phyloP scores from a whole-genome alignment of 805 yeast genomes.

The Sungouiella blattae region DNA sequence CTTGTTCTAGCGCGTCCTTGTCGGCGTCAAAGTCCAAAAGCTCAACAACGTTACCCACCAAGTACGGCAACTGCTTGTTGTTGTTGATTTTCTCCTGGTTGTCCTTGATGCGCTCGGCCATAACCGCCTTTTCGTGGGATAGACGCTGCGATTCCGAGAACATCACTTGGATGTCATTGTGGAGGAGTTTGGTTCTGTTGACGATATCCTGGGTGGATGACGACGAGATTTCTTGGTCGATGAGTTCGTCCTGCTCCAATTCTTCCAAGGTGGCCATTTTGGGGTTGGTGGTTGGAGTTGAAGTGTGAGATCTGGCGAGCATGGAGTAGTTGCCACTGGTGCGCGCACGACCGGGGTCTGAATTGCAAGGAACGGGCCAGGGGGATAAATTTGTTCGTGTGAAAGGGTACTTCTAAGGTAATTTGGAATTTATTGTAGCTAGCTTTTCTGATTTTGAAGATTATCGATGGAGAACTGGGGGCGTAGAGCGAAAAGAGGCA shows the following conservation, averaged over 20 bases:
- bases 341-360: conserved; percentile 3
- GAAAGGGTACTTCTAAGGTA: too few species aligned
- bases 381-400: too few species aligned
- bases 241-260: conserved; percentile 60
- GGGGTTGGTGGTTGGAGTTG: background rate
- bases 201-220: conserved; percentile 78
- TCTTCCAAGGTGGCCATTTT: conserved; percentile 84
- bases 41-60: conserved; percentile 96
- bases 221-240: conserved; percentile 78
- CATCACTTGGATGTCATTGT: conserved; percentile 94
- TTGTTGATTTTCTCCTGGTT: conserved; percentile 94
- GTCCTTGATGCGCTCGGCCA: conserved; percentile 91
- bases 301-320: background rate
- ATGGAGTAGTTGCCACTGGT: conserved; percentile 3
- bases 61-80: conserved; percentile 90
- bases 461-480: too few species aligned
- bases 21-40: conserved; percentile 84
- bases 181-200: conserved; percentile 83
- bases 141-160: conserved; percentile 86
- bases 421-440: too few species aligned
- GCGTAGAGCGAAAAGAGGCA: too few species aligned
- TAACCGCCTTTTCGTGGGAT: conserved; percentile 87
- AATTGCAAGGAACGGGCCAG: too few species aligned
- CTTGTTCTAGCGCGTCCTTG: conserved; percentile 79
- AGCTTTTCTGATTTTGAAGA: too few species aligned